Conservation (phyloP, 2,329 filamentous ascomycete species). For the Colletotrichum ledebouriae region DNA sequence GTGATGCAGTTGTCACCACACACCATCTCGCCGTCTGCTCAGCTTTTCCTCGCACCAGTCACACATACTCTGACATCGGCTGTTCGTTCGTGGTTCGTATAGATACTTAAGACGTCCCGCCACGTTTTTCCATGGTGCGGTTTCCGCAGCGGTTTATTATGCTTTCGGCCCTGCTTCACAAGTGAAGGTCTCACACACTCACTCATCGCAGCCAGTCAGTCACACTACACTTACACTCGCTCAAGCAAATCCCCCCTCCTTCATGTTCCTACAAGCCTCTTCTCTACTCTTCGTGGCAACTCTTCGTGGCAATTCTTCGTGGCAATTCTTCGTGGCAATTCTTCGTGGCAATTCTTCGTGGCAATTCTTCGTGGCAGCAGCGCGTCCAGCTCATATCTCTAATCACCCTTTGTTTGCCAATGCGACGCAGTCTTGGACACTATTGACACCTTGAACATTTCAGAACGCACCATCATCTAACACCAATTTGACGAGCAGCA, state of each 20-base stretch:
- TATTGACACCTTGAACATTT: conserved; percentile 36
- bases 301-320: too few species aligned
- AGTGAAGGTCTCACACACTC: conserved; percentile 10
- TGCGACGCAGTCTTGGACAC: conserved; percentile 17
- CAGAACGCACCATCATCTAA: conserved; percentile 4
- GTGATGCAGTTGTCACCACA: conserved; percentile 29
- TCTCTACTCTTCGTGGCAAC: conserved; percentile 6
- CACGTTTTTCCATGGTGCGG: background rate
- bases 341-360: too few species aligned
- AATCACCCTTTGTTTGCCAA: background rate
- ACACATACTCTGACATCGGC: conserved; percentile 18
- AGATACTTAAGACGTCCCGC: conserved; percentile 36
- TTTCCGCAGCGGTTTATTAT: conserved; percentile 8
- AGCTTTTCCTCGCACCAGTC: conserved; percentile 19
- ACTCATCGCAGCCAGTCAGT: background rate
- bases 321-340: too few species aligned
- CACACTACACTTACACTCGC: conserved; percentile 11
- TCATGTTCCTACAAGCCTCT: conserved; percentile 15
- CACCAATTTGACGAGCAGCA: conserved; percentile 16
- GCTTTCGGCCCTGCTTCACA: conserved; percentile 22
- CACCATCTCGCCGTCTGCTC: conserved; percentile 18
- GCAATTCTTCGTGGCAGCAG: conserved; percentile 15
- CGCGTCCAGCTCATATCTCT: background rate
- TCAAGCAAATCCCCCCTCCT: conserved; percentile 7
- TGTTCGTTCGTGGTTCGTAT: conserved; percentile 33